Percentiles rank a stretch among this genome's conserved stretches.
phyloP scores from a whole-genome alignment of 2,329 filamentous ascomycete species.

The Leptographium wingfieldii region DNA sequence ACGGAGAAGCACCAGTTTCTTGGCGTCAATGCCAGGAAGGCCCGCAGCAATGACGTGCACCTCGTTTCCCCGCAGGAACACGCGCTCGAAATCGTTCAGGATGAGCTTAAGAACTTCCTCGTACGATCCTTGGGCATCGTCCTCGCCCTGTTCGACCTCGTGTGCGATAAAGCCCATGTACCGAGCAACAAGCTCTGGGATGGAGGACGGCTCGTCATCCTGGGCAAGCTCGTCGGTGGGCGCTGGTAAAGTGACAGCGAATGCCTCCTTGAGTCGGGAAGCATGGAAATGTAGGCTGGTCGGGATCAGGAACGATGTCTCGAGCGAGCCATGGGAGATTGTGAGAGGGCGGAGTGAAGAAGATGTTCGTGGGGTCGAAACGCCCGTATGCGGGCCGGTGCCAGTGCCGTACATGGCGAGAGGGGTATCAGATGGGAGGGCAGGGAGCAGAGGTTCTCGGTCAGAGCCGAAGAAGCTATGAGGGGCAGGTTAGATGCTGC shows the following conservation, averaged over 20 bases:
- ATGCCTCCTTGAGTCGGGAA: slow-evolving; percentile 83
- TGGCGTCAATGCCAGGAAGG: slow-evolving; percentile 79
- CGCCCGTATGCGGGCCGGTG: slow-evolving; percentile 83
- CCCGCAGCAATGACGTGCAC: slow-evolving; percentile 79
- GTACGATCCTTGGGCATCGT: slow-evolving; percentile 77
- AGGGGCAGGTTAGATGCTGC: not conserved
- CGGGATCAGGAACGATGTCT: slow-evolving; percentile 90
- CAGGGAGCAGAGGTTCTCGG: not conserved
- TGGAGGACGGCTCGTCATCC: slow-evolving; percentile 97
- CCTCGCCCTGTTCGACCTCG: slow-evolving; percentile 86
- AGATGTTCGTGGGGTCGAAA: slow-evolving; percentile 89
- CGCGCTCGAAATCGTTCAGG: slow-evolving; percentile 91
- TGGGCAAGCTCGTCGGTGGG: slow-evolving; percentile 95
- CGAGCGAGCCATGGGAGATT: slow-evolving; percentile 85
- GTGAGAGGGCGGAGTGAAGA: slow-evolving; percentile 85
- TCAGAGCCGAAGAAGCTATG: not conserved
- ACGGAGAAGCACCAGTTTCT: slow-evolving; percentile 81
- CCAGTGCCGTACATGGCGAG: slow-evolving; percentile 71
- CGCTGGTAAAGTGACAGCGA: slow-evolving; percentile 70
- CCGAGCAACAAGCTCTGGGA: slow-evolving; percentile 80
- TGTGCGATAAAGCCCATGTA: slow-evolving; percentile 84
- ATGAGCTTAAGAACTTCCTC: slow-evolving; percentile 86
- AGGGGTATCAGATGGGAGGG: slow-evolving; percentile 26
- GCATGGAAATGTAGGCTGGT: slow-evolving; percentile 94
- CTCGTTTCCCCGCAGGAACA: slow-evolving; percentile 89